Evolutionary conservation across 306 rosid genomes (phyloP), one percentile per base, ranked within the genome.

Genomic region (Quercus dentata): DNA sequence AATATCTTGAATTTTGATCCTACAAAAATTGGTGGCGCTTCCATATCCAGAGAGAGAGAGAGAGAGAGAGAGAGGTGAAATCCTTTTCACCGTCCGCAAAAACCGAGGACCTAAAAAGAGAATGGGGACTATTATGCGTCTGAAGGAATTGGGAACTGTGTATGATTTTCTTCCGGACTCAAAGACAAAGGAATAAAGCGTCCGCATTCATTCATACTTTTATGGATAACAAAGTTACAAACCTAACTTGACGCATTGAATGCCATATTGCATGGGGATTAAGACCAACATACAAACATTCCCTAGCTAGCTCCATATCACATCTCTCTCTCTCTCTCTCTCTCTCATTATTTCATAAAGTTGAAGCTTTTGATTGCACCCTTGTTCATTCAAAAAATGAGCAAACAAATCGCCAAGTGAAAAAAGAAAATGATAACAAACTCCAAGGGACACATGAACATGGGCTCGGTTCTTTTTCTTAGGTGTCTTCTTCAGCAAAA

Each of bases 81-180:
- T 86, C 71, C 82, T 82, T 75, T 74, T 78, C 78, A 80, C 56
- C 74, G 56, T 77, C 76, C 81, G 84, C 86, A 78, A 88, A 81
- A 84, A 84, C 56, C 89, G 88, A 89, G 91, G 91, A 68, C 74
- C 89, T 84, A 88, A 90, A 90, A 90, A 83, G 90, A 91, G 86
- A 86, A 88, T 71, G 89, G 89, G 93, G 89, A 78, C 87, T 86
- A 69, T 58, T 86, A 69, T 58, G 71, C 82, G 84, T 81, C 70
- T 59, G 56, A 87, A 83, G 90, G 86, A 90, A 88, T 92, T 76
- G 90, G 87, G 90, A 89, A 92, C 87, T 85, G 90, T 85, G 94
- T 87, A 89, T 90, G 84, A 83, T 89, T 89, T 88, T 86, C 94
- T 83, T 90, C 84, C 78, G 83, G 85, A 91, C 88, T 87, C 92